Percentiles rank a stretch among this genome's conserved stretches.
phyloP scores from a whole-genome alignment of 306 rosid species.

The Malus sieversii region DNA sequence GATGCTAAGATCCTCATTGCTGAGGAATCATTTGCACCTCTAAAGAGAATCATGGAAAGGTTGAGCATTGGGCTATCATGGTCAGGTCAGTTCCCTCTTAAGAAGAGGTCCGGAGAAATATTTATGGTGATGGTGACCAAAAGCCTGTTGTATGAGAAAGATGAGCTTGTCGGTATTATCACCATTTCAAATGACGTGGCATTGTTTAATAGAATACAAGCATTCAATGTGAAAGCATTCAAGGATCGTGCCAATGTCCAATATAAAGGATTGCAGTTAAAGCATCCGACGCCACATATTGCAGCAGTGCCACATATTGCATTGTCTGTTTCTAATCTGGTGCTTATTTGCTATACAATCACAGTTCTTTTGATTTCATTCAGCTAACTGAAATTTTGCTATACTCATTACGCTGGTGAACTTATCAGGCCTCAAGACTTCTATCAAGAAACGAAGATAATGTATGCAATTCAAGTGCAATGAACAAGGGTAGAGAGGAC shows the following conservation, averaged over 20 bases:
- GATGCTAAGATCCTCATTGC: slow-evolving; percentile 31
- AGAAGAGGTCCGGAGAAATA: slow-evolving; percentile 57
- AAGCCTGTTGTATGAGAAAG: slow-evolving; percentile 51
- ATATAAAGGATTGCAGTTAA: slow-evolving; percentile 25
- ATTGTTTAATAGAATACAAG: slow-evolving; percentile 16
- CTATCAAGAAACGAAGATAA: slow-evolving; percentile 26
- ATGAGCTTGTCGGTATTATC: slow-evolving; percentile 45
- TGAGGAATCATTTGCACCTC: slow-evolving; percentile 34
- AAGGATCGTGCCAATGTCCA: slow-evolving; percentile 22
- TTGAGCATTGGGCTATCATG: slow-evolving; percentile 45
- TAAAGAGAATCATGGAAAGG: slow-evolving; percentile 38
- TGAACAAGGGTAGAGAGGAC: slow-evolving; percentile 15
- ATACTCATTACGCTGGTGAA: slow-evolving; percentile 1
- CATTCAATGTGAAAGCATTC: slow-evolving; percentile 13
- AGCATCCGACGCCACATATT: slow-evolving; percentile 39
- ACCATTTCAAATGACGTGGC: slow-evolving; percentile 57
- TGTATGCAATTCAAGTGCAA: slow-evolving; percentile 2
- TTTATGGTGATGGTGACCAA: slow-evolving; percentile 55
- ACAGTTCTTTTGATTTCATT: slow-evolving; percentile 2
- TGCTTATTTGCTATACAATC: slow-evolving; percentile 18
- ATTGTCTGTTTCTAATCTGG: slow-evolving; percentile 71
- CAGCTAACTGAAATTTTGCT: background rate
- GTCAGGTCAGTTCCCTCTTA: slow-evolving; percentile 71
- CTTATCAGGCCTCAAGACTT: slow-evolving; percentile 48
- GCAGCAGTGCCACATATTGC: slow-evolving; percentile 33